Conservation (phyloP, 495 filamentous ascomycete genomes). For the Xylaria sp. region DNA sequence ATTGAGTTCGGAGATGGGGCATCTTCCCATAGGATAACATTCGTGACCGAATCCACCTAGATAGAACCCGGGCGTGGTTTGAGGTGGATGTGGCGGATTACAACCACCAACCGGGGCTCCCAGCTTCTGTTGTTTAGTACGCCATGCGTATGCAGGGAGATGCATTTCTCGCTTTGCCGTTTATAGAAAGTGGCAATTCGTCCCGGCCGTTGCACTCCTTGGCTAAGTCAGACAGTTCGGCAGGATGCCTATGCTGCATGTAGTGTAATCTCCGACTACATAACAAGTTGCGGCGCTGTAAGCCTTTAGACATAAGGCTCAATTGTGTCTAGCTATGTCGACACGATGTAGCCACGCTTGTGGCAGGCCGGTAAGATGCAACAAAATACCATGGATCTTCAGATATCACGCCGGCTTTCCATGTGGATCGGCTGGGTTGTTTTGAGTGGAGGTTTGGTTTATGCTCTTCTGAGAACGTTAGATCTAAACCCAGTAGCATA, state of each 20-base stretch:
- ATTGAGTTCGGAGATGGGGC: constrained; percentile 42
- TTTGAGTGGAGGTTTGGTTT: constrained; percentile 17
- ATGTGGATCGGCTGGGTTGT: constrained; percentile 10
- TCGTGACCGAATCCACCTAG: neutral
- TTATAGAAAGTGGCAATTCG: constrained; percentile 24
- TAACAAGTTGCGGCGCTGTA: neutral
- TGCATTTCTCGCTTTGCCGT: constrained; percentile 18
- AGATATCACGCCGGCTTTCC: neutral
- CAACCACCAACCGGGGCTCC: constrained; percentile 7
- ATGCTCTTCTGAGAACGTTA: constrained; percentile 2
- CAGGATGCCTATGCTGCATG: constrained; percentile 16
- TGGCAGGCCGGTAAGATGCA: constrained; percentile 1
- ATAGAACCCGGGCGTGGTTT: constrained; percentile 34
- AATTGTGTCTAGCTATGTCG: neutral
- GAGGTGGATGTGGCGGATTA: constrained; percentile 15
- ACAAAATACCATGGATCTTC: neutral
- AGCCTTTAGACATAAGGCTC: neutral
- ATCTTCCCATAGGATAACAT: constrained; percentile 38
- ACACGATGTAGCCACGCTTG: constrained; percentile 16
- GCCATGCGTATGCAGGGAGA: constrained; percentile 17
- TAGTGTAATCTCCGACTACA: constrained; percentile 13
- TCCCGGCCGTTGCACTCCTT: constrained; percentile 18
- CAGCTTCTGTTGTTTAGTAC: constrained; percentile 1
- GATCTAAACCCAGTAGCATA: constrained; percentile 4
- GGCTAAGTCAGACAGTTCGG: constrained; percentile 13